These are phyloP conservation scores for Biscogniauxia sp. DNA, from an alignment of 2,329 filamentous ascomycete genomes.

Conservation along the genomic window DNA sequence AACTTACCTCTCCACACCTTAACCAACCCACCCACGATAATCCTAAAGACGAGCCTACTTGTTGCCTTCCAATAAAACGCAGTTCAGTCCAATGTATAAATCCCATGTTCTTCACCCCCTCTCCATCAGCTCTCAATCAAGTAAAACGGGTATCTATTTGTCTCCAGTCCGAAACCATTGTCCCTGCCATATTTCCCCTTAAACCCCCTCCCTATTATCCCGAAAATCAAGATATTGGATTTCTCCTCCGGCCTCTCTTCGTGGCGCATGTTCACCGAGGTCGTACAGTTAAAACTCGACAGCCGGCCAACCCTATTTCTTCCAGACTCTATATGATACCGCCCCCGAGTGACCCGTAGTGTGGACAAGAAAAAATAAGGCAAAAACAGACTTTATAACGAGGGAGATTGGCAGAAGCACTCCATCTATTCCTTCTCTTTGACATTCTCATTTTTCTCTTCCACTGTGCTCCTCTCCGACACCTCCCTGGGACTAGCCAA, in stretches of 20 bases:
- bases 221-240: background rate
- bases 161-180: constrained; percentile 11
- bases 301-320: background rate
- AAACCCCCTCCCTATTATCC: background rate
- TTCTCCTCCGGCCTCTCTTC: too few relatives aligned
- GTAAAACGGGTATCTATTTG: constrained; percentile 26
- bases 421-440: constrained; percentile 15
- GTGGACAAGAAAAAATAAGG: background rate
- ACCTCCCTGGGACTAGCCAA: constrained; percentile 56
- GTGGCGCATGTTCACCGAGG: background rate
- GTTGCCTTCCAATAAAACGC: background rate
- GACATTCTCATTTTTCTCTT: constrained; percentile 31
- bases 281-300: background rate
- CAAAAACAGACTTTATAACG: background rate
- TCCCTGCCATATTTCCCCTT: background rate
- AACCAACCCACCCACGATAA: background rate
- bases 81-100: background rate
- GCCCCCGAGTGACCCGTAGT: background rate
- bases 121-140: constrained; percentile 11
- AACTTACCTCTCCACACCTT: too few relatives aligned
- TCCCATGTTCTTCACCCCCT: background rate
- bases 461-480: constrained; percentile 29
- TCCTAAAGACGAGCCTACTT: background rate
- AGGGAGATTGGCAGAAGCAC: background rate
- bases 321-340: background rate